Conservation (phyloP, 495 filamentous ascomycete genomes). For the Talaromyces wortmannii region DNA sequence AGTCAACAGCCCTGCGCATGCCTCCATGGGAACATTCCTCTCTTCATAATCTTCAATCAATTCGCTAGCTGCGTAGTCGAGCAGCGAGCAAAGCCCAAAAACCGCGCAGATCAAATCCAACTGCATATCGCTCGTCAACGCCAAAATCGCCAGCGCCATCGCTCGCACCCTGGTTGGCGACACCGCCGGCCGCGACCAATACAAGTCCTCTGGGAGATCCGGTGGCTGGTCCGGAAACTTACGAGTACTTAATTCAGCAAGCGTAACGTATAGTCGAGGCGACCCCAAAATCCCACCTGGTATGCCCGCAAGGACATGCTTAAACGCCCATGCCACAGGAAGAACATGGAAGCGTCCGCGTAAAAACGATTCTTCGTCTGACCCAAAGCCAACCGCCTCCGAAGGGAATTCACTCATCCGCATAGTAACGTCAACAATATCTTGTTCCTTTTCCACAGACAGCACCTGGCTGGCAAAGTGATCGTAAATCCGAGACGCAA, state of each 20-base stretch:
- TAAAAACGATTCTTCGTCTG: constrained; percentile 50
- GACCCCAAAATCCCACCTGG: constrained; percentile 73
- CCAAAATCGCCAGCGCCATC: constrained; percentile 32
- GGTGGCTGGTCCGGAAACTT: too few species aligned
- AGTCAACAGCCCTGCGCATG: constrained; percentile 10
- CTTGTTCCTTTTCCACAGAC: constrained; percentile 22
- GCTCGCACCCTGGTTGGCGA: constrained; percentile 16
- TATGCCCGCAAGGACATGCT: constrained; percentile 60
- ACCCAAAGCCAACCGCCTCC: constrained; percentile 12
- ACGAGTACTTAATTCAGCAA: constrained; percentile 44
- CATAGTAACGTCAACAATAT: constrained; percentile 24
- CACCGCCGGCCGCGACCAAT: constrained; percentile 7
- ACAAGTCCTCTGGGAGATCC: constrained; percentile 1
- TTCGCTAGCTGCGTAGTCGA: constrained; percentile 18
- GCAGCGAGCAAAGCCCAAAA: constrained; percentile 25
- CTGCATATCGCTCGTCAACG: constrained; percentile 27
- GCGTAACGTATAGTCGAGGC: constrained; percentile 52
- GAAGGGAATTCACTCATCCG: constrained; percentile 22
- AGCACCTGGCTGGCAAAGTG: constrained; percentile 31
- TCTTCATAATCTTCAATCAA: constrained; percentile 10
- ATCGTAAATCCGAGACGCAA: constrained; percentile 26
- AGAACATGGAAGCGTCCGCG: constrained; percentile 33
- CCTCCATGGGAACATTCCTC: constrained; percentile 9
- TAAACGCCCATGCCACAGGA: constrained; percentile 68
- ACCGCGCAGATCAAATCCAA: constrained; percentile 33